phyloP scores from a whole-genome alignment of 805 yeast species.

The Sugiyamaella floridensis region DNA sequence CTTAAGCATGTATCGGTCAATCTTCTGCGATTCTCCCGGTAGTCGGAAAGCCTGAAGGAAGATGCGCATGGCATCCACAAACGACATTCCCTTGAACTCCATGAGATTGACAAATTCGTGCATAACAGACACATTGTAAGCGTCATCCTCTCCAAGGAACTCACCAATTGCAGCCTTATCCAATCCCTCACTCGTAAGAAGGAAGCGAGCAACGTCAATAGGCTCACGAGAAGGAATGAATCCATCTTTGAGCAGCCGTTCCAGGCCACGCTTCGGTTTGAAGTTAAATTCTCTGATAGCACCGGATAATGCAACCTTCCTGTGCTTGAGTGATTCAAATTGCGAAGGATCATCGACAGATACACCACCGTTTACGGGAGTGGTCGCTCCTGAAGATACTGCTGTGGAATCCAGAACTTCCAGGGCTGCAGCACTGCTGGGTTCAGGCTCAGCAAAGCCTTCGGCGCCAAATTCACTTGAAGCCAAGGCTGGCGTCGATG shows the following conservation, averaged over 20 bases:
- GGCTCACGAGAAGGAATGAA: constrained; percentile 61
- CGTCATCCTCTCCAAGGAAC: constrained; percentile 83
- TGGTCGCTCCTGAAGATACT: neutral
- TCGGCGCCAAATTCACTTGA: constrained; percentile 5
- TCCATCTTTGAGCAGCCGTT: constrained; percentile 50
- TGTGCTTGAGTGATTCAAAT: constrained; percentile 75
- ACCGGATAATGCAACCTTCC: constrained; percentile 74
- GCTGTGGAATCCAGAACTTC: neutral
- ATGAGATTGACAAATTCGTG: constrained; percentile 86
- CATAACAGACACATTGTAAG: constrained; percentile 72
- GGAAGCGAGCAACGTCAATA: constrained; percentile 62
- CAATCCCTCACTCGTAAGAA: constrained; percentile 61
- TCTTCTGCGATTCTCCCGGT: constrained; percentile 98
- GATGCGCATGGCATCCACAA: constrained; percentile 78
- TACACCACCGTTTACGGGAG: neutral
- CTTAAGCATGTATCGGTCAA: constrained; percentile 92
- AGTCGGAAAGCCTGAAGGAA: constrained; percentile 84
- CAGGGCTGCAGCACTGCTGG: neutral
- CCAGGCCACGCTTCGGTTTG: constrained; percentile 77
- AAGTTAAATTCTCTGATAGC: constrained; percentile 75
- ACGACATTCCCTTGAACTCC: constrained; percentile 61
- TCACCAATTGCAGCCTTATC: constrained; percentile 87
- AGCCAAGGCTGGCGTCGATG: constrained; percentile 4
- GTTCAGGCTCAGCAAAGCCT: neutral
- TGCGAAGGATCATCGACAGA: constrained; percentile 65